These are phyloP conservation scores for Linnemannia exigua DNA, from an alignment of 192 early-diverging fungal genomes.

Conservation along the genomic window DNA sequence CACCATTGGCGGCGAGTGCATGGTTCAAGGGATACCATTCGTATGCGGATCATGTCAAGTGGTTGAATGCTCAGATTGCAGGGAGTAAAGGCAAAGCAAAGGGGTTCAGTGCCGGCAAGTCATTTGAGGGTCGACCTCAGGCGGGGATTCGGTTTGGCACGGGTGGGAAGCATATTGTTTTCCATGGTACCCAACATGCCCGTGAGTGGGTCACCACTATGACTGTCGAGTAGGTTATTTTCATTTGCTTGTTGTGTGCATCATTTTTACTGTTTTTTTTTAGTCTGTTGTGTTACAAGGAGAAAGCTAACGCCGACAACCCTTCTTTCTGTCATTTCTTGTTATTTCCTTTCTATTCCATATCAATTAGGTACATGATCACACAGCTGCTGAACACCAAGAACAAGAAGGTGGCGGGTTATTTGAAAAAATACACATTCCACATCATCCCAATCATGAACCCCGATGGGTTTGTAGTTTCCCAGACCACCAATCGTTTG, in stretches of 20 bases:
- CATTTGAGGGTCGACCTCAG: conserved; percentile 35
- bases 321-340: background rate
- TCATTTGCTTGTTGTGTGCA: too few relatives aligned
- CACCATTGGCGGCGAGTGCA: conserved; percentile 4
- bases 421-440: conserved; percentile 64
- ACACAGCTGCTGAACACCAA: conserved; percentile 46
- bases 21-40: conserved; percentile 53
- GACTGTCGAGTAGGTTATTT: conserved; percentile 58
- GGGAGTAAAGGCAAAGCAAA: conserved; percentile 35
- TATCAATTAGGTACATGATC: conserved; percentile 29
- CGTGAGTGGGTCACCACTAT: conserved; percentile 73
- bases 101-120: conserved; percentile 39
- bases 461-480: conserved; percentile 72
- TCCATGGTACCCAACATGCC: conserved; percentile 68
- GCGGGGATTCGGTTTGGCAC: conserved; percentile 47
- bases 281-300: too few relatives aligned
- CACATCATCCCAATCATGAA: conserved; percentile 72
- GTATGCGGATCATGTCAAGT: conserved; percentile 41
- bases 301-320: background rate
- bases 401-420: conserved; percentile 50
- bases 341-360: background rate
- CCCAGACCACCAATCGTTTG: conserved; percentile 59
- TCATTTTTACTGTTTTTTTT: too few relatives aligned
- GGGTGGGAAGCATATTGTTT: conserved; percentile 45
- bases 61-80: conserved; percentile 34